Evolutionary conservation across 2,329 filamentous ascomycete species (phyloP).

Genomic region (Aspergillus felis): DNA sequence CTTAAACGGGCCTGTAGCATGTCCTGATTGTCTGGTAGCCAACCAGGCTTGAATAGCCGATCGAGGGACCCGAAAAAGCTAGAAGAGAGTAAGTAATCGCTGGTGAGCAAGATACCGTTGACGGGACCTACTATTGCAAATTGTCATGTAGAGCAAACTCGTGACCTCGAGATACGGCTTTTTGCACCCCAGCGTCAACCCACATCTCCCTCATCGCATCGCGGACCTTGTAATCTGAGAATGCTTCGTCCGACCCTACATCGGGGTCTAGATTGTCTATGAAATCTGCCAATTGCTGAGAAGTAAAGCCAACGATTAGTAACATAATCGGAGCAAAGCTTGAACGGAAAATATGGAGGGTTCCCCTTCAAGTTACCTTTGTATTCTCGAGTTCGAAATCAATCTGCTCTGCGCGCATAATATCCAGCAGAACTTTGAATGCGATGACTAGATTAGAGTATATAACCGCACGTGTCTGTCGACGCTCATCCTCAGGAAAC

Average conservation of each 20-base stretch:
- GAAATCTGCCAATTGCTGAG: constrained; percentile 70
- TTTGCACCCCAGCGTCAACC: constrained; percentile 76
- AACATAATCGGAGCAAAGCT: background rate
- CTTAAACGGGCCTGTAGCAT: constrained; percentile 83
- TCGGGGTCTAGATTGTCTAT: constrained; percentile 73
- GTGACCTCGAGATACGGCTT: constrained; percentile 88
- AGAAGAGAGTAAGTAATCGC: constrained; percentile 10
- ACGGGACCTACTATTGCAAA: constrained; percentile 71
- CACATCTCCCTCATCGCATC: constrained; percentile 79
- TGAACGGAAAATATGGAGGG: background rate
- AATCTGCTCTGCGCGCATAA: constrained; percentile 81
- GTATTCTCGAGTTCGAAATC: constrained; percentile 75
- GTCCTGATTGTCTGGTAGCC: constrained; percentile 90
- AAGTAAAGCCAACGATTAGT: background rate
- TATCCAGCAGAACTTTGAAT: constrained; percentile 83
- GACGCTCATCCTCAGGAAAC: constrained; percentile 82
- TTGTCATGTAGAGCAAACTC: constrained; percentile 97
- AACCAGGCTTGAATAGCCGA: constrained; percentile 69
- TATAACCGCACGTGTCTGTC: constrained; percentile 92
- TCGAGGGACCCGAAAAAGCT: constrained; percentile 83
- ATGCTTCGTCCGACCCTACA: constrained; percentile 73
- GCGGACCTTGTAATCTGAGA: constrained; percentile 62
- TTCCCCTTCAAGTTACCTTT: constrained; percentile 55
- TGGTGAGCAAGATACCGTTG: background rate
- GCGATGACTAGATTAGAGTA: constrained; percentile 93